phyloP scores from a whole-genome alignment of 1,139 yeast genomes.

The Protomyces arabidopsidicola region DNA sequence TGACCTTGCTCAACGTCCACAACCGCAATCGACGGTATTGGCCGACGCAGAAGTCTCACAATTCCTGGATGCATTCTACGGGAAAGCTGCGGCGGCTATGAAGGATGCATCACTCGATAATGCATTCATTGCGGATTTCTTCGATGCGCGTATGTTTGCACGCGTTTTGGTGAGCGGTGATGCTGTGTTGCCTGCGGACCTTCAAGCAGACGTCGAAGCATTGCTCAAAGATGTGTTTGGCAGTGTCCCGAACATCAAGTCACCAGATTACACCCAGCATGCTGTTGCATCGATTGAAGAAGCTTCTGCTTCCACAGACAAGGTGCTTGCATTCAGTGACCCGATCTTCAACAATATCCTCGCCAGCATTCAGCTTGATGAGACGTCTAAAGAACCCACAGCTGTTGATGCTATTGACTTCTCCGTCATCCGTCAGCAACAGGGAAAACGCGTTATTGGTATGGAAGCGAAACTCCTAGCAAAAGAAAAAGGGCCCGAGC shows the following conservation, averaged over 20 bases:
- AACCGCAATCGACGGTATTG: background rate
- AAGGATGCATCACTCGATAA: background rate
- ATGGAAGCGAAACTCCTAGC: conserved; percentile 25
- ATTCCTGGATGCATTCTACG: conserved; percentile 5
- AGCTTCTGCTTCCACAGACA: background rate
- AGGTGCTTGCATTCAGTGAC: conserved; percentile 14
- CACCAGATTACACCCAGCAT: background rate
- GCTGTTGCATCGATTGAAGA: background rate
- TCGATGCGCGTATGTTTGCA: background rate
- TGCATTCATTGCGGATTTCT: background rate
- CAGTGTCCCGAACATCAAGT: background rate
- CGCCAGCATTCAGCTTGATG: conserved; percentile 1
- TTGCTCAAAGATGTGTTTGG: background rate
- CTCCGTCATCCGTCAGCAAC: conserved; percentile 16
- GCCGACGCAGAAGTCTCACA: background rate
- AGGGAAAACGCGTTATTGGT: conserved; percentile 22
- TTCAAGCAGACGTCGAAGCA: background rate
- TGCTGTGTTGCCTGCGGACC: background rate
- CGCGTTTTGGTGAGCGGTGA: background rate
- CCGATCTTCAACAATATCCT: conserved; percentile 13
- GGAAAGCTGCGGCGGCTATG: conserved; percentile 3
- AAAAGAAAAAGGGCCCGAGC: conserved; percentile 23
- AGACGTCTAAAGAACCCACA: conserved; percentile 7
- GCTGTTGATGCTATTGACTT: conserved; percentile 8
- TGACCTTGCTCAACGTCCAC: background rate